Base-by-base conservation (phyloP, 192 early-diverging fungal genomes). In the Mortierella antarctica region DNA sequence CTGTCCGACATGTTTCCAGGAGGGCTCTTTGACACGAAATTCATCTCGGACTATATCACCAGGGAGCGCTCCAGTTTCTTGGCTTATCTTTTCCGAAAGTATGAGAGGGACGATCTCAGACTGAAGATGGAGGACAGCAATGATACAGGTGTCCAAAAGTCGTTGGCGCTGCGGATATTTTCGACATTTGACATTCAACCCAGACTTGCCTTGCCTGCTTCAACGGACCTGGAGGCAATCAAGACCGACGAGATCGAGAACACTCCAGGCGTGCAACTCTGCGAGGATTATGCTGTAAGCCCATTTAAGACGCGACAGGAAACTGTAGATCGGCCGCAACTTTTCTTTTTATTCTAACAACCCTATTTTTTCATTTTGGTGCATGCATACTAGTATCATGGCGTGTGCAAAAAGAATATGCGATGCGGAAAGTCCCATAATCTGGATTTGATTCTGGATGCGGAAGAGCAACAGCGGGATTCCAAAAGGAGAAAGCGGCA, bases 11-110 rank as follows among this genome's bases (percentile, higher is more conserved):
- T 95, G 93, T 97, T 99, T 67, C 90, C 88, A 41, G 95, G 87
- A 40, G 97, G 97, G 2, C 86, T 98, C 18, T 93, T 91, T 64
- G 98, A 99, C 82, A 99, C 98, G 70, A 99, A 98, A 82, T 93
- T 94, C 65, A 71, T 96, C 13, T 84, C 94, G 4, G 93, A 94
- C 51, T 91, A 83, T 57, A 89, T 92, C 9, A 84, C 85, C 1
- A 69, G 85, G 31, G 95, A 96, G 68, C 82, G 81, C 6, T 72
- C 84, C 1, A 89, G 87, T 7, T 95, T 90, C 65, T 69, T 96
- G 62, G 87, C 91, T 4, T 95, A 93, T 71, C 65, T 97, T 62
- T 93, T 79, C 68, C 78, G 70, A 70, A 94, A 86, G 68, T 84
- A 86, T 40, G 76, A 84, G 61, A 67, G 85, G n/a, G 52, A 68